Conservation (phyloP, 192 early-diverging fungal species). For the Rhizophagus clarus region DNA sequence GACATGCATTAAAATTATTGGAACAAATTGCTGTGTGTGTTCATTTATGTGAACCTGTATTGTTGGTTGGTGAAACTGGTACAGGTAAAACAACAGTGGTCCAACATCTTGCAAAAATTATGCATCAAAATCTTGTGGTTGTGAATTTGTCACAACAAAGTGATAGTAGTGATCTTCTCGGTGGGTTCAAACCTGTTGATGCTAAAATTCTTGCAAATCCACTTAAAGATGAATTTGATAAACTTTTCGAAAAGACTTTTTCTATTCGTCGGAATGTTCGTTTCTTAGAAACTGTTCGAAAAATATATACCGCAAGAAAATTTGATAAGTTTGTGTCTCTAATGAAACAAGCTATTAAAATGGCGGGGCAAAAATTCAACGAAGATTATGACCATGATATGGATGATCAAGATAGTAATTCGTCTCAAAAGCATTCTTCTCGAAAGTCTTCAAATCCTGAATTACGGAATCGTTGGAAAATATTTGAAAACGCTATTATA, state of each 20-base stretch:
- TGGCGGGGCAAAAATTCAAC: constrained; percentile 68
- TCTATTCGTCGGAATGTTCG: constrained; percentile 83
- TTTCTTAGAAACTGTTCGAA: constrained; percentile 81
- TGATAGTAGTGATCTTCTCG: constrained; percentile 91
- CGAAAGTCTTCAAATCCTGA: constrained; percentile 42
- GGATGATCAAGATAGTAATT: constrained; percentile 37
- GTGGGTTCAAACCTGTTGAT: constrained; percentile 97
- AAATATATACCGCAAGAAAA: constrained; percentile 71
- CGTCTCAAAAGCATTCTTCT: constrained; percentile 38
- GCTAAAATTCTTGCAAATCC: constrained; percentile 74
- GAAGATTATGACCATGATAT: constrained; percentile 41
- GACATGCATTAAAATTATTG: constrained; percentile 74
- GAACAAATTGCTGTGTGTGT: constrained; percentile 86
- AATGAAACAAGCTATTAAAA: constrained; percentile 76
- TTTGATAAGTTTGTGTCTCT: constrained; percentile 81
- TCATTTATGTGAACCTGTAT: constrained; percentile 77
- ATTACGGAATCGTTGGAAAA: constrained; percentile 72
- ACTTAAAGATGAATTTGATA: constrained; percentile 83
- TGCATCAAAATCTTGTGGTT: constrained; percentile 77
- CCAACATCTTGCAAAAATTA: constrained; percentile 84
- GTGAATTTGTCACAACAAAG: constrained; percentile 97
- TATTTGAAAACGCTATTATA: constrained; percentile 63
- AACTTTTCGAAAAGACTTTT: constrained; percentile 84
- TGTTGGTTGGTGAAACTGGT: constrained; percentile 96
- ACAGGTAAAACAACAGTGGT: constrained; percentile 97